Percentiles rank a stretch among this genome's conserved stretches.
These are phyloP conservation scores for Trichoderma cornu-damae DNA, from an alignment of 2,329 filamentous ascomycete genomes.

Conservation along the genomic window DNA sequence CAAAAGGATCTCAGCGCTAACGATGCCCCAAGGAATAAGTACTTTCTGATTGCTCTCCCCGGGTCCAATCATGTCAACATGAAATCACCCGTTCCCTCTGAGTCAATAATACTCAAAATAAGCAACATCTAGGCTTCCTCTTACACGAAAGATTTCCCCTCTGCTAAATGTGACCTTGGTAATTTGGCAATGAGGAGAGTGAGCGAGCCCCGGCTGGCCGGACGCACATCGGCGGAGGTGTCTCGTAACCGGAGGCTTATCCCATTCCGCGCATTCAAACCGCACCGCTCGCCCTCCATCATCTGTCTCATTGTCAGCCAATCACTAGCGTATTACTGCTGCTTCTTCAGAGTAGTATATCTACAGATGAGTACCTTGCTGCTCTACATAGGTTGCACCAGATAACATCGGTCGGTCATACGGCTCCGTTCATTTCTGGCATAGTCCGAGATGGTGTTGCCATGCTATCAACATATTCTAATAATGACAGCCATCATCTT, in stretches of 20 bases:
- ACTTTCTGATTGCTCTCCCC: background rate
- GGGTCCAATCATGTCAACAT: background rate
- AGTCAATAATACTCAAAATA: background rate
- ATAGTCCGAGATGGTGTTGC: background rate
- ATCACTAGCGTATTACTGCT: background rate
- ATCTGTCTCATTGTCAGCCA: background rate
- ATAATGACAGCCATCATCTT: background rate
- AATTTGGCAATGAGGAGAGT: background rate
- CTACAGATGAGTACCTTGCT: background rate
- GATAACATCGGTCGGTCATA: background rate
- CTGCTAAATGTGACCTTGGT: background rate
- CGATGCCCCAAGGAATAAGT: background rate
- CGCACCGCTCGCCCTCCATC: background rate
- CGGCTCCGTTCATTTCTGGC: background rate
- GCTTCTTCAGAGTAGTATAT: no score
- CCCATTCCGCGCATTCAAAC: background rate
- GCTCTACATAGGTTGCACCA: background rate
- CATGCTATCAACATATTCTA: background rate
- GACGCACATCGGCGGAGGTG: background rate
- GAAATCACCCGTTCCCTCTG: background rate
- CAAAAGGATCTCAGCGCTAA: background rate
- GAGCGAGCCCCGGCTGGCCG: background rate
- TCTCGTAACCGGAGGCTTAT: background rate
- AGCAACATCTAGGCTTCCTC: background rate
- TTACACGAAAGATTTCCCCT: background rate